A percentile compares a stretch with the other conserved stretches of the same genome.
Conservation (phyloP, 176 grass and related monocot genomes). For the maize (Zea mays) region DNA sequence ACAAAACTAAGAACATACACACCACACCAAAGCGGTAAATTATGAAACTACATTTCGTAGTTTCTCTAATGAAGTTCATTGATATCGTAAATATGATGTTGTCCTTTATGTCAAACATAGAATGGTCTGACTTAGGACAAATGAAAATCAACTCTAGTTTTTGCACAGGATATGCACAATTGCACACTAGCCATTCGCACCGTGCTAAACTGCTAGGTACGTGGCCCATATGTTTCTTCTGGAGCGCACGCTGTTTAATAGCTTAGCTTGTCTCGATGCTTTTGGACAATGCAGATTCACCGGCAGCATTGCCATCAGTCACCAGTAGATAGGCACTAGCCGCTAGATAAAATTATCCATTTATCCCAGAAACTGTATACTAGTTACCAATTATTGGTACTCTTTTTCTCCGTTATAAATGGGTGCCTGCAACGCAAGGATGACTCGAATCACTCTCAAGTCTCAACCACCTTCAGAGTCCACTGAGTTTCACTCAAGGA, state of each 20-base stretch:
- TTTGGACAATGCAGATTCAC: constrained; percentile 46
- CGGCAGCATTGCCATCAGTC: constrained; percentile 6
- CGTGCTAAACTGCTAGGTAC: neutral
- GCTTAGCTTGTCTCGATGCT: constrained; percentile 15
- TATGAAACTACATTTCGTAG: neutral
- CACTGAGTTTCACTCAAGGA: constrained; percentile 8
- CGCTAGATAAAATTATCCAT: neutral
- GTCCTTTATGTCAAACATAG: neutral
- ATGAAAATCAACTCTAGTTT: neutral
- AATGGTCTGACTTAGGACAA: neutral
- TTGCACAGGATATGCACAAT: constrained; percentile 18
- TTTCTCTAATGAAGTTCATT: neutral
- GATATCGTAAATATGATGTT: neutral
- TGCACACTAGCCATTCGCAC: neutral
- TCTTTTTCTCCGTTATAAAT: constrained; percentile 22
- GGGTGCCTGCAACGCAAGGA: neutral
- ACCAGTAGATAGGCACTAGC: constrained; percentile 4
- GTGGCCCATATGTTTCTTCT: neutral
- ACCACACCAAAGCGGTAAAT: neutral
- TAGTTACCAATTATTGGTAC: constrained; percentile 27
- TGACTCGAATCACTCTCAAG: neutral
- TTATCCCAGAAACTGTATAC: constrained; percentile 5
- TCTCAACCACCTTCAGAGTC: neutral
- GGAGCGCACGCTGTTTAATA: neutral
- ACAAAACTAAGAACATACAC: neutral